phyloP scores from a whole-genome alignment of 768 basidiomycete species.

The Gelatoporia subvermispora region DNA sequence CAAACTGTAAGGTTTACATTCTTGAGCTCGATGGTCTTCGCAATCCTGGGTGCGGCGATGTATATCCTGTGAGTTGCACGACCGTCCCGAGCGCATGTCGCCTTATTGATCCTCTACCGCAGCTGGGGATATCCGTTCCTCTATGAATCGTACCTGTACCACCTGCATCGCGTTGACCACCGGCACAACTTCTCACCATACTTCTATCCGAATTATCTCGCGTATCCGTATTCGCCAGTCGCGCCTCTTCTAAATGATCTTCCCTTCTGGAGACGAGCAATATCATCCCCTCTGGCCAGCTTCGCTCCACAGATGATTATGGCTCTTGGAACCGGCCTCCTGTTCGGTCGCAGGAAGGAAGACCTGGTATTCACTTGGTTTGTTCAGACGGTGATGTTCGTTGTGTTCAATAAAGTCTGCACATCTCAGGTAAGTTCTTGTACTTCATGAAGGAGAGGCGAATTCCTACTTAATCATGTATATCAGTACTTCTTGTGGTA shows the following conservation, averaged over 20 bases:
- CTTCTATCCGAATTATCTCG: slow-evolving; percentile 92
- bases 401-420: slow-evolving; percentile 98
- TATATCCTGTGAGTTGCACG: slow-evolving; percentile 63
- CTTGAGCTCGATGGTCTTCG: slow-evolving; percentile 69
- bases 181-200: slow-evolving; percentile 98
- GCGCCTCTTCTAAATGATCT: slow-evolving; percentile 10
- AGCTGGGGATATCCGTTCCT: slow-evolving; percentile 97
- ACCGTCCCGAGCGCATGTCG: background rate
- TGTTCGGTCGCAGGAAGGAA: slow-evolving; percentile 51
- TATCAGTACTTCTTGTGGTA: slow-evolving; percentile 96
- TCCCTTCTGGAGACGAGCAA: slow-evolving; percentile 36
- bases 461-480: background rate
- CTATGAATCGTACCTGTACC: slow-evolving; percentile 90
- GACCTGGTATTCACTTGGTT: slow-evolving; percentile 86
- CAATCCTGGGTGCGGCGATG: slow-evolving; percentile 53
- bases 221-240: slow-evolving; percentile 47
- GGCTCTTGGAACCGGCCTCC: slow-evolving; percentile 66
- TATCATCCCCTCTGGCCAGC: slow-evolving; percentile 72
- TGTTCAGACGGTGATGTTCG: slow-evolving; percentile 84
- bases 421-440: slow-evolving; percentile 75
- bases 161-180: slow-evolving; percentile 86
- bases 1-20: slow-evolving; percentile 58
- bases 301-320: slow-evolving; percentile 82
- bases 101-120: slow-evolving; percentile 2
- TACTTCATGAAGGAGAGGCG: background rate